A percentile compares a stretch with the other conserved stretches of the same genome.
Conservation (phyloP, 176 grass and related monocot genomes). For the Musa schizocarpa region DNA sequence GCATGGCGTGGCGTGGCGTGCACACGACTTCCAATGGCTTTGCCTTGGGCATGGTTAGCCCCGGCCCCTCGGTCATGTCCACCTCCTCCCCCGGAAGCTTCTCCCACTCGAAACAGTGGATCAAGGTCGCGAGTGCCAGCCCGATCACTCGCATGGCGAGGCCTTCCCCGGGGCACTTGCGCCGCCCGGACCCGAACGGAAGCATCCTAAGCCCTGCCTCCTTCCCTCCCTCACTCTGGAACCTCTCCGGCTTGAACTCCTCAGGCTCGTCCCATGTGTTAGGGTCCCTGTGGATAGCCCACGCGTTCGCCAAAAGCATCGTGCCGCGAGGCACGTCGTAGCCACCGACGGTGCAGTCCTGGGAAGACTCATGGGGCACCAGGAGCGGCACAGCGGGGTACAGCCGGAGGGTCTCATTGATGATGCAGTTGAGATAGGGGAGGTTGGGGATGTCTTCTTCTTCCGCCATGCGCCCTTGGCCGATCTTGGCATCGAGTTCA, state of each 20-base stretch:
- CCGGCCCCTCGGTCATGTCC: constrained; percentile 35
- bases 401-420: constrained; percentile 53
- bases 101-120: constrained; percentile 74
- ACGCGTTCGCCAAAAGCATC: background rate
- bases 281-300: too few relatives aligned
- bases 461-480: constrained; percentile 24
- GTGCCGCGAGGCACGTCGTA: constrained; percentile 42
- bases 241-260: too few relatives aligned
- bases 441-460: constrained; percentile 38
- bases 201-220: constrained; percentile 23
- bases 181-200: constrained; percentile 59
- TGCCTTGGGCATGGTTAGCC: constrained; percentile 29
- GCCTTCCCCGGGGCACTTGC: constrained; percentile 50
- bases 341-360: constrained; percentile 48
- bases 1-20: constrained; percentile 28
- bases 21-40: constrained; percentile 35
- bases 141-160: constrained; percentile 36
- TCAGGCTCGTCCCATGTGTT: too few relatives aligned
- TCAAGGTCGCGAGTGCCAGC: constrained; percentile 32
- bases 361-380: constrained; percentile 32
- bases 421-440: constrained; percentile 40
- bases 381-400: constrained; percentile 50
- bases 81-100: constrained; percentile 19
- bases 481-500: constrained; percentile 36
- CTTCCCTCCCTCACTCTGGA: background rate